phyloP scores from a whole-genome alignment of 1,139 yeast species.

The Nakaseomyces uthaithaninus region DNA sequence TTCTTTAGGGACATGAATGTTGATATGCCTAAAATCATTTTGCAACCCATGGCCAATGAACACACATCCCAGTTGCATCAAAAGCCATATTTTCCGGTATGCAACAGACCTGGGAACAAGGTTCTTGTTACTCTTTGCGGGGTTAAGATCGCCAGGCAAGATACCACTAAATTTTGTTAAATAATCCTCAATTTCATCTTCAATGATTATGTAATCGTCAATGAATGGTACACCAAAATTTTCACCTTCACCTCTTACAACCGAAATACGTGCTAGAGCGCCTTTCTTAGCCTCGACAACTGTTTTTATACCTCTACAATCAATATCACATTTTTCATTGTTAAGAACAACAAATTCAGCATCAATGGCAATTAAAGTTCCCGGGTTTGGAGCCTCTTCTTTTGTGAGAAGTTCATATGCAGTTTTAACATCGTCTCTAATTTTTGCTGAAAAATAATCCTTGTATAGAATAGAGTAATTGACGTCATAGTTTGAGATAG shows the following conservation, averaged over 20 bases:
- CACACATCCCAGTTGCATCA: conserved; percentile 78
- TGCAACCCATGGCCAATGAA: conserved; percentile 93
- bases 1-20: conserved; percentile 71
- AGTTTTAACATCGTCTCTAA: conserved; percentile 47
- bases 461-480: conserved; percentile 61
- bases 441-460: conserved; percentile 69
- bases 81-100: conserved; percentile 80
- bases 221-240: conserved; percentile 72
- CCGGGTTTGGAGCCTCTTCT: conserved; percentile 64
- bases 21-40: conserved; percentile 89
- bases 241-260: conserved; percentile 64
- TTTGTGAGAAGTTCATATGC: conserved; percentile 60
- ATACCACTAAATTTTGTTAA: conserved; percentile 89
- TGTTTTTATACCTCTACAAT: conserved; percentile 58
- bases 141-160: conserved; percentile 83
- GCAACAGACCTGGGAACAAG: conserved; percentile 78
- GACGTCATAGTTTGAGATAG: conserved; percentile 37
- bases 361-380: conserved; percentile 82
- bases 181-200: conserved; percentile 68
- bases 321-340: conserved; percentile 74
- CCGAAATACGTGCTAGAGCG: conserved; percentile 85
- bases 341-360: conserved; percentile 88
- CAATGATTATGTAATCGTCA: conserved; percentile 83
- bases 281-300: conserved; percentile 67
- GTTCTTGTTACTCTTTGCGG: conserved; percentile 53